phyloP scores from a whole-genome alignment of 2,329 filamentous ascomycete genomes.

The Ascochyta rabiei region DNA sequence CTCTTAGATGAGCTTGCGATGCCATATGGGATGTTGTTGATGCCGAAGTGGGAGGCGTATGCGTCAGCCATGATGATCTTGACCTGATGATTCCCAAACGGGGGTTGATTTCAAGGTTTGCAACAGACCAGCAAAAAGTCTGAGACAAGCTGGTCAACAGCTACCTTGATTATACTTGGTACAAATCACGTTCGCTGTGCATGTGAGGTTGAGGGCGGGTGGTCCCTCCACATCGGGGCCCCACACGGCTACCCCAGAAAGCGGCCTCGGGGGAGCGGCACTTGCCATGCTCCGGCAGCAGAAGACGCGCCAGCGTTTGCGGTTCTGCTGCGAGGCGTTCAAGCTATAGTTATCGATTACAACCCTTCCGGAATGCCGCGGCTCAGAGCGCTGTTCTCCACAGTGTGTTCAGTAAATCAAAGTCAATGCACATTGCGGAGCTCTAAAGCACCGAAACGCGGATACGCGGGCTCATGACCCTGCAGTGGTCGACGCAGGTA shows the following conservation, averaged over 20 bases:
- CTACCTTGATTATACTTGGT: neutral
- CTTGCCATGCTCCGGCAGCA: neutral
- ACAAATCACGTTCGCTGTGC: neutral
- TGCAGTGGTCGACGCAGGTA: constrained; percentile 3
- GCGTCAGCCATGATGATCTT: constrained; percentile 22
- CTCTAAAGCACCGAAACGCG: neutral
- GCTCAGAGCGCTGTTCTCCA: too few species aligned
- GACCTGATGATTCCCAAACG: too few species aligned
- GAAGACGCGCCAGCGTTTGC: neutral
- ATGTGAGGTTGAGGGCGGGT: neutral
- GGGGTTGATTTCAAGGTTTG: too few species aligned
- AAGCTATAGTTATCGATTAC: too few species aligned
- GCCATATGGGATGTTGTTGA: constrained; percentile 43
- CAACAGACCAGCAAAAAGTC: too few species aligned
- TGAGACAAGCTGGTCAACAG: neutral
- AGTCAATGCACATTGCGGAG: neutral
- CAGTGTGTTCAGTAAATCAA: too few species aligned
- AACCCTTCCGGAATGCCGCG: too few species aligned
- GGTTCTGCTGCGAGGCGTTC: neutral
- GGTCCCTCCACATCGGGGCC: constrained; percentile 11
- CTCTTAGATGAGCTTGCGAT: constrained; percentile 33
- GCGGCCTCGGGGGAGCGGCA: neutral
- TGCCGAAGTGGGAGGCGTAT: constrained; percentile 37
- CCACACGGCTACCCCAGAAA: neutral
- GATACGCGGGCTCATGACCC: neutral